These are phyloP conservation scores for Myxozyma neotropica DNA, from an alignment of 805 yeast genomes.

Conservation along the genomic window DNA sequence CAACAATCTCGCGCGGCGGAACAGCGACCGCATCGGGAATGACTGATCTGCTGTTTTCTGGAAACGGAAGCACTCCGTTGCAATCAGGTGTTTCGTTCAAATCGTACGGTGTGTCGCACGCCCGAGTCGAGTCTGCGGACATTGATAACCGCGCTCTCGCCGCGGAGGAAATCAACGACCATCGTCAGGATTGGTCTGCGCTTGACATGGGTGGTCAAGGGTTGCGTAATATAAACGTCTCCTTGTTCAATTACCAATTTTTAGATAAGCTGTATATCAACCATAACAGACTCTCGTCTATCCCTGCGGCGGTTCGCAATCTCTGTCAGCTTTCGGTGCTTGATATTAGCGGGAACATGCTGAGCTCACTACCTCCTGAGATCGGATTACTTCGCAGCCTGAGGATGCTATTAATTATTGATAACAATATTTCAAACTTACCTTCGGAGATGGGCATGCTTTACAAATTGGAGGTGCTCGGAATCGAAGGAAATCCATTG, in stretches of 20 bases:
- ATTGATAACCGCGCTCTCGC: conserved; percentile 36
- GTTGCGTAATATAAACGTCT: conserved; percentile 66
- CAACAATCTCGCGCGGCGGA: conserved; percentile 57
- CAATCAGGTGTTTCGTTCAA: conserved; percentile 6
- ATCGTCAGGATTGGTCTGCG: conserved; percentile 69
- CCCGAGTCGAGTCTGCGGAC: conserved; percentile 40
- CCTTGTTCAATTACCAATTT: conserved; percentile 77
- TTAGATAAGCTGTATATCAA: conserved; percentile 83
- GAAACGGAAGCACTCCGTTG: conserved; percentile 5
- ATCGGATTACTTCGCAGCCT: conserved; percentile 80
- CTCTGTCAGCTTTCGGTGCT: conserved; percentile 75
- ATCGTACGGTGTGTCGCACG: conserved; percentile 36
- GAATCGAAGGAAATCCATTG: conserved; percentile 91
- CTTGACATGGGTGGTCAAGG: conserved; percentile 92
- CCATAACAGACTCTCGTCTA: conserved; percentile 70
- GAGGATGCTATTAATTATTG: conserved; percentile 82
- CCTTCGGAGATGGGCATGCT: conserved; percentile 87
- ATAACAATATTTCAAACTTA: conserved; percentile 71
- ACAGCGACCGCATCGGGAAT: conserved; percentile 38
- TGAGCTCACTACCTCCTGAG: conserved; percentile 76
- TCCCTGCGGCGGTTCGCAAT: conserved; percentile 70
- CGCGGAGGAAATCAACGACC: conserved; percentile 2
- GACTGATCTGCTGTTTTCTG: conserved; percentile 9
- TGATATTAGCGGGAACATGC: conserved; percentile 78
- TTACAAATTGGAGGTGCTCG: conserved; percentile 81